phyloP scores from a whole-genome alignment of 2,329 filamentous ascomycete genomes.

The Microcyclospora pomicola region DNA sequence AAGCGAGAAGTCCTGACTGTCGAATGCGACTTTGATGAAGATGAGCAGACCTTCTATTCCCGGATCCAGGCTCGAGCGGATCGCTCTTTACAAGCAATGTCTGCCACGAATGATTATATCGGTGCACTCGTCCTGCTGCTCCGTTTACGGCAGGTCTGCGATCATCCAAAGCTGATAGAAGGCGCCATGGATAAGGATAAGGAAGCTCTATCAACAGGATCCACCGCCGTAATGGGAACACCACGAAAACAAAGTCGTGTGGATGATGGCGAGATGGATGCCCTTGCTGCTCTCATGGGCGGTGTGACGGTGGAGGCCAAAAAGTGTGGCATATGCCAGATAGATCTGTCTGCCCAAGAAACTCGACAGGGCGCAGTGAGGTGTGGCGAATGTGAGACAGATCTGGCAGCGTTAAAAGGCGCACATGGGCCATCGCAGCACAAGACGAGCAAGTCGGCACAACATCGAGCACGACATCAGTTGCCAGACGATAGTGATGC shows the following conservation, averaged over 20 bases:
- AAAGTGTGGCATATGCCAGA: constrained; percentile 73
- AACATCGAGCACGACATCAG: constrained; percentile 31
- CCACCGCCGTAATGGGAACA: constrained; percentile 19
- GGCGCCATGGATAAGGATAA: constrained; percentile 76
- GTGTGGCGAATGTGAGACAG: constrained; percentile 62
- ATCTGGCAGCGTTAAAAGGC: constrained; percentile 47
- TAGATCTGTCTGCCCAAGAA: constrained; percentile 47
- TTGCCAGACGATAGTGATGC: constrained; percentile 52
- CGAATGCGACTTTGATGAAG: constrained; percentile 60
- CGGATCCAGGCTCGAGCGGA: constrained; percentile 73
- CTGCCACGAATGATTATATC: constrained; percentile 77
- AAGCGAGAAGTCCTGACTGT: constrained; percentile 78
- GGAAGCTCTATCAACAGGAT: constrained; percentile 57
- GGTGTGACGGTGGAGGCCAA: constrained; percentile 65
- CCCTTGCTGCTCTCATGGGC: constrained; percentile 73
- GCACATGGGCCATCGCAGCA: constrained; percentile 18
- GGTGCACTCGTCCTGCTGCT: constrained; percentile 87
- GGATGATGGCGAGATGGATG: constrained; percentile 57
- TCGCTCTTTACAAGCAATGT: constrained; percentile 75
- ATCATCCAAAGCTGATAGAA: constrained; percentile 79
- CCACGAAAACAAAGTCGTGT: constrained; percentile 29
- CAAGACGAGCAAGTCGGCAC: constrained; percentile 30
- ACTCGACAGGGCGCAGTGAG: constrained; percentile 38
- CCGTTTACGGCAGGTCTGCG: constrained; percentile 81
- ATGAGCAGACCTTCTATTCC: constrained; percentile 76